A percentile compares a stretch with the other conserved stretches of the same genome.
These are phyloP conservation scores for Hydnomerulius pinastri DNA, from an alignment of 768 basidiomycete genomes.

Conservation along the genomic window DNA sequence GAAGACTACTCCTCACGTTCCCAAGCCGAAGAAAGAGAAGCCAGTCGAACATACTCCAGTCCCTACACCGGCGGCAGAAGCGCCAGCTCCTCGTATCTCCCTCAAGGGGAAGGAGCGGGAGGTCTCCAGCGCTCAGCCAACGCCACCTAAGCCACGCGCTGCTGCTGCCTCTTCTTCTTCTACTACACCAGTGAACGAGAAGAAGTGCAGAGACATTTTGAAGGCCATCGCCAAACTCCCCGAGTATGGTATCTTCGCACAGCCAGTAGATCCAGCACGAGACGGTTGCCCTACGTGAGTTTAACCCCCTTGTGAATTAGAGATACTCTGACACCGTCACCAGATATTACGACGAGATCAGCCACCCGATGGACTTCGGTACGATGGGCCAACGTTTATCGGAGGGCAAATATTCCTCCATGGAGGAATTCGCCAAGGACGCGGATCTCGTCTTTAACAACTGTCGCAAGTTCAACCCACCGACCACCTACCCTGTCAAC, in stretches of 20 bases:
- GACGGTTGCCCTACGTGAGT: slow-evolving; percentile 93
- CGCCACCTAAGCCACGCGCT: slow-evolving; percentile 41
- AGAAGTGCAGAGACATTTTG: slow-evolving; percentile 79
- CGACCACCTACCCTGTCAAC: slow-evolving; percentile 68
- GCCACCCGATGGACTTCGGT: slow-evolving; percentile 90
- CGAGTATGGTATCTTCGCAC: slow-evolving; percentile 71
- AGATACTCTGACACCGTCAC: slow-evolving; percentile 7
- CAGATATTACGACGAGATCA: slow-evolving; percentile 92
- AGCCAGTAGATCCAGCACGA: slow-evolving; percentile 79
- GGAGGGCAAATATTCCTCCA: slow-evolving; percentile 66
- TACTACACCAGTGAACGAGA: slow-evolving; percentile 66
- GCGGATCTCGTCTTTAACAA: slow-evolving; percentile 84
- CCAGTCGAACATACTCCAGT: slow-evolving; percentile 25
- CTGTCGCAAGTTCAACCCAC: slow-evolving; percentile 91
- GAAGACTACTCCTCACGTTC: slow-evolving; percentile 22
- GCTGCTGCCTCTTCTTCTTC: too few relatives aligned
- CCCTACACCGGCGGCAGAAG: slow-evolving; percentile 19
- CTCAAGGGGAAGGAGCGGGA: slow-evolving; percentile 81
- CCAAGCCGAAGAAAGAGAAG: slow-evolving; percentile 52
- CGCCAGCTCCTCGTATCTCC: slow-evolving; percentile 42
- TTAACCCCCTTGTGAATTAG: not conserved
- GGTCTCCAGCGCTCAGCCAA: slow-evolving; percentile 32
- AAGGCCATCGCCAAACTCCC: slow-evolving; percentile 58
- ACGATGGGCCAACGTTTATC: slow-evolving; percentile 75
- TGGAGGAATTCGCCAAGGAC: slow-evolving; percentile 83